Conservation (phyloP, 176 grass and related monocot genomes). For the Rhynchospora pubera region DNA sequence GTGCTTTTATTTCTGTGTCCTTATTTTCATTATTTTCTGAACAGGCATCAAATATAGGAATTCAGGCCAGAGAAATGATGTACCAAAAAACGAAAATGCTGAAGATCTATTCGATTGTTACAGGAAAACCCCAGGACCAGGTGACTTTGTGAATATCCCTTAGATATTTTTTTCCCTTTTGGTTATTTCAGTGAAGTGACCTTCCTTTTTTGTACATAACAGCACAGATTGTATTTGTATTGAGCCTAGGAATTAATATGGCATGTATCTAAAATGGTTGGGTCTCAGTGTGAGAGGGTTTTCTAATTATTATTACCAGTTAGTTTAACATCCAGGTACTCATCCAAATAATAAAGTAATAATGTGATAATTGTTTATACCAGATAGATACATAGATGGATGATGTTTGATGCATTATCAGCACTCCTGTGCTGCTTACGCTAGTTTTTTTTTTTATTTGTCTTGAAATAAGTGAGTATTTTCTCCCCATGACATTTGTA, state of each 20-base stretch:
- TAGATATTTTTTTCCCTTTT: slow-evolving; percentile 11
- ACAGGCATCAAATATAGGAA: slow-evolving; percentile 57
- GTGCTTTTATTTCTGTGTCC: background rate
- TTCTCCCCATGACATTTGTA: too few species aligned
- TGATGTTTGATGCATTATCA: background rate
- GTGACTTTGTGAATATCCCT: slow-evolving; percentile 28
- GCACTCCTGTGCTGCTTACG: too few species aligned
- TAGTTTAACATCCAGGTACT: background rate
- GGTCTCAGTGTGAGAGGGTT: background rate
- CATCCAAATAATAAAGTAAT: background rate
- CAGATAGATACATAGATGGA: background rate
- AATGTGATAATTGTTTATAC: background rate
- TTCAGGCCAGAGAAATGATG: slow-evolving; percentile 71
- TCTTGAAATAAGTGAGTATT: too few species aligned
- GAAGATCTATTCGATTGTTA: slow-evolving; percentile 89
- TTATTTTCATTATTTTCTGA: background rate
- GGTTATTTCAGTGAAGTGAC: background rate
- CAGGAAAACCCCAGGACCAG: slow-evolving; percentile 77
- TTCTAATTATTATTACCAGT: background rate
- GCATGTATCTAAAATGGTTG: background rate
- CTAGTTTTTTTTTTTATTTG: background rate
- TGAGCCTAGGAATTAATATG: background rate
- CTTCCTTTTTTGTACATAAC: background rate
- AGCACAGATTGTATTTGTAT: background rate
- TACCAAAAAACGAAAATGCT: slow-evolving; percentile 90